Evolutionary conservation across 2,329 filamentous ascomycete genomes (phyloP), one percentile per base, ranked within the genome.

Genomic region (Coniochaeta pulveracea): DNA sequence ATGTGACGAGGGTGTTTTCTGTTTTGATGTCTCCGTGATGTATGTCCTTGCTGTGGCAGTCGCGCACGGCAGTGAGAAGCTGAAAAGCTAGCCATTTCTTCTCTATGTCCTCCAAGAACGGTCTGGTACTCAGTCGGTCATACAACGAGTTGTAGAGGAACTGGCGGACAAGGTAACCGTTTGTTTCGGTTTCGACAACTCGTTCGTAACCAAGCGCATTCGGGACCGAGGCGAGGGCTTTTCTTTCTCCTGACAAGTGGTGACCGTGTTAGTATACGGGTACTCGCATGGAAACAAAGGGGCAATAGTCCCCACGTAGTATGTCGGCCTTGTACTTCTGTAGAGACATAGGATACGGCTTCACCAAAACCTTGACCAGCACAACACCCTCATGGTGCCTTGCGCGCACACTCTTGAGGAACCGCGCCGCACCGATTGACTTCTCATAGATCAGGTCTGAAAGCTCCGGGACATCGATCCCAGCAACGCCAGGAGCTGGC

Each of bases 51-150:
- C 81, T 69, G 55, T 98, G 91, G 47, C 85, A 95, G 56, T 98
- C 93, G 36, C 88, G 78, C 37, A 98, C 64, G 3, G 85, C 88
- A 55, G 86, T 95, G 9, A 98, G 70, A 3, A 98, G 71, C 60
- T 98, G 91, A 48, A 94, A 98, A 0, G 89, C 84, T 33, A 98
- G 72, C 91, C 91, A 98, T 62, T 93, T 95, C 69, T 95, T 96
- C 57, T 98, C 91, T 43, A 98, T 91, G 43, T 93, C 85, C 57
- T 98, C 93, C 8, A 96, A 66, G 47, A 98, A 98, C 0, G 91
- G 93, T 6, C 93, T 77, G 7, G 91, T 98, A 57, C 91, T 93
- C 57, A 98, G 76, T 34, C 91, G 83, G 60, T 98, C 91, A 60
- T 98, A 98, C 4, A 98, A 71, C 16, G 91, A 96, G 64, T 83